Evolutionary conservation across 768 basidiomycete genomes (phyloP), one percentile per base, ranked within the genome.

Genomic region (Tricholoma flavovirens): DNA sequence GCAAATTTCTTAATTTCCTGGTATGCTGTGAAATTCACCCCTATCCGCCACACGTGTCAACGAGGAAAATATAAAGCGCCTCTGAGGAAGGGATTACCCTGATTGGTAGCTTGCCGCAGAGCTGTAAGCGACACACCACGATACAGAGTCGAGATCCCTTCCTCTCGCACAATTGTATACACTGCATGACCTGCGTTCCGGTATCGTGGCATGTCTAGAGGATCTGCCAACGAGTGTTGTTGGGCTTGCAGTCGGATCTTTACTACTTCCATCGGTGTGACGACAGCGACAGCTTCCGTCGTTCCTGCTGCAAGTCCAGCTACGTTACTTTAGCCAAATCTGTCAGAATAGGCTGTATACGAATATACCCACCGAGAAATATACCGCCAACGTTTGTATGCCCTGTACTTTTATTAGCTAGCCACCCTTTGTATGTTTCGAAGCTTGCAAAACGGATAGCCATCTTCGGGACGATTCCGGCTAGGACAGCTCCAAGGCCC

Each of bases 401-500:
- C 22, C 95, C 95, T 0, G 90, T 92, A 36, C 77, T 69, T 58
- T 80, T 77, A 63, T 92, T 83, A 2, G 88, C 84, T 42, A 98
- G 72, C 80, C 81, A 85, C 0, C 76, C 81, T 71, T 96, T 94
- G 80, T 99, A 99, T 45, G 85, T 78, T 75, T 99, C 97, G 69
- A 99, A 99, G 70, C 91, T 93, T 9, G 96, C 95, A 69, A 98
- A 99, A 33, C 97, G 89, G 67, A 94, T 98, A 49, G 93, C 93
- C 97, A 99, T 99, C 76, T 99, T 99, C 1, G 97, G 97, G 7
- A 98, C 93, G 69, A 99, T 99, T 10, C 97, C 97, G 10, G 91
- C 87, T 46, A 96, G 76, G 42, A 99, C 97, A 8, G 97, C 97
- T 19, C 97, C 97, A 35, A 99, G 83, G 59, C 95, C 97, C 69